Evolutionary conservation across 371 early-diverging fungal genomes (phyloP).

Genomic region (Mortierella sp.): DNA sequence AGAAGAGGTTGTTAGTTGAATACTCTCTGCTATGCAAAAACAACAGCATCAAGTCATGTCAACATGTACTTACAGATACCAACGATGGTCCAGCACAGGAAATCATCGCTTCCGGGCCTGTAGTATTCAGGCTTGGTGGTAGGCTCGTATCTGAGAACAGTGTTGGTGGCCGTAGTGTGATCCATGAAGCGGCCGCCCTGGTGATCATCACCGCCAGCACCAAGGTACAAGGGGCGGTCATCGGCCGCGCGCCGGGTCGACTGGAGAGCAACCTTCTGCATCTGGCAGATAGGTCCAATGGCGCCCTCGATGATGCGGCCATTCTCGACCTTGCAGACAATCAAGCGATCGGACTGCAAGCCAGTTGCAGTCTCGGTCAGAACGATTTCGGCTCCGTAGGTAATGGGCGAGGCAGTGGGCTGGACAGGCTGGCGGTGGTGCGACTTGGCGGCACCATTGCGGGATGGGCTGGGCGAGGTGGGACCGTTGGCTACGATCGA

Average conservation of each 20-base stretch:
- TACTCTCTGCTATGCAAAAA: not conserved
- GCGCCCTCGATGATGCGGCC: constrained; percentile 76
- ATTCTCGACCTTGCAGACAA: constrained; percentile 86
- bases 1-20: not conserved
- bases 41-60: not conserved
- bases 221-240: constrained; percentile 40
- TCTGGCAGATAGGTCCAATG: constrained; percentile 84
- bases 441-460: constrained; percentile 27
- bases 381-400: constrained; percentile 83
- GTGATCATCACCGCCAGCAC: constrained; percentile 55
- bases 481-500: constrained; percentile 65
- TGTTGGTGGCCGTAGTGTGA: constrained; percentile 43
- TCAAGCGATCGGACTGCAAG: constrained; percentile 75
- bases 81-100: constrained; percentile 89
- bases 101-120: constrained; percentile 73
- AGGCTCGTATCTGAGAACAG: constrained; percentile 49
- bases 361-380: constrained; percentile 77
- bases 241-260: constrained; percentile 40
- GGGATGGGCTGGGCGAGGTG: constrained; percentile 15
- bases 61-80: constrained; percentile 67
- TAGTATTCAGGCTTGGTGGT: constrained; percentile 40
- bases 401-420: constrained; percentile 62
- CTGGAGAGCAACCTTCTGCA: constrained; percentile 91
- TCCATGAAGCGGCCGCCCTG: constrained; percentile 58
- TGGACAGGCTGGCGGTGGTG: constrained; percentile 39